Percentiles rank a stretch among this genome's conserved stretches.
Conservation (phyloP, 1,284 basidiomycete species). For the Nidula niveotomentosa region DNA sequence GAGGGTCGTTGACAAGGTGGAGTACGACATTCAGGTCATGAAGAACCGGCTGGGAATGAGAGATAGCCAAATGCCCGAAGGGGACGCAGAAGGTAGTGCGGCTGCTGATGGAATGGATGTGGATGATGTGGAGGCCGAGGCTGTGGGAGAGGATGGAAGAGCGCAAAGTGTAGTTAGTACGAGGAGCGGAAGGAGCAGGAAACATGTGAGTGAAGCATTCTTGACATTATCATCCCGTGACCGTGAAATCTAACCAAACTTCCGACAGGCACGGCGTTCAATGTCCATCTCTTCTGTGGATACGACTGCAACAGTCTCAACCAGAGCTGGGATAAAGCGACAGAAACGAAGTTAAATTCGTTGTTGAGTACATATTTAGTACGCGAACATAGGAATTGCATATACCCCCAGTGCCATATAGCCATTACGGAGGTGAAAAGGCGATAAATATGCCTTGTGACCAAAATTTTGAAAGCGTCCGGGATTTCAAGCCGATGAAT, state of each 20-base stretch:
- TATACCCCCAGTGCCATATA: background rate
- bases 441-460: background rate
- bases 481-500: too few species aligned
- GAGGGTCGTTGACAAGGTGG: slow-evolving; percentile 81
- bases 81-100: slow-evolving; percentile 19
- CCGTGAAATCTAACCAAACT: background rate
- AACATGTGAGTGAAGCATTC: slow-evolving; percentile 43
- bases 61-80: slow-evolving; percentile 38
- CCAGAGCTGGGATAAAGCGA: slow-evolving; percentile 52
- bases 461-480: background rate
- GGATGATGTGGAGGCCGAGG: slow-evolving; percentile 35
- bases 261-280: slow-evolving; percentile 52
- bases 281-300: slow-evolving; percentile 68
- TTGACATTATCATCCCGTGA: too few species aligned
- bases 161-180: slow-evolving; percentile 67
- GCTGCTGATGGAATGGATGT: slow-evolving; percentile 42
- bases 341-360: slow-evolving; percentile 49
- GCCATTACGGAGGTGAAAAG: background rate
- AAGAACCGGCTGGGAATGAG: slow-evolving; percentile 66
- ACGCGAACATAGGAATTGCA: background rate
- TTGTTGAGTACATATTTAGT: background rate
- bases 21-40: slow-evolving; percentile 78
- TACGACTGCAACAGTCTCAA: slow-evolving; percentile 39
- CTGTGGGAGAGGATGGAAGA: slow-evolving; percentile 50
- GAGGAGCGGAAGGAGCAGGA: slow-evolving; percentile 53